phyloP scores from a whole-genome alignment of 768 basidiomycete genomes.

The Pulveroboletus sp. region DNA sequence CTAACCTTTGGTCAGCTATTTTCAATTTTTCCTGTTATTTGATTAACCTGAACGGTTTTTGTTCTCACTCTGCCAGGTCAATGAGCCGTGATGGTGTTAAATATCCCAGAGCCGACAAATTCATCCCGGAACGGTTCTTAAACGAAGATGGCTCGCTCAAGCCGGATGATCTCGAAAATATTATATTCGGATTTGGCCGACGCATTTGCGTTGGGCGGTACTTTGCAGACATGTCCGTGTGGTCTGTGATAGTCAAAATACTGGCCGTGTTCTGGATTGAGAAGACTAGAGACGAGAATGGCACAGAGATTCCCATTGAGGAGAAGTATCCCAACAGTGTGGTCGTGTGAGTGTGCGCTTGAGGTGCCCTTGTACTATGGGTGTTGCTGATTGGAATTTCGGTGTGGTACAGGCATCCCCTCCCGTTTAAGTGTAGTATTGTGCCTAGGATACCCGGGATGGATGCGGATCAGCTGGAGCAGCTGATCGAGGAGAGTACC shows the following conservation, averaged over 20 bases:
- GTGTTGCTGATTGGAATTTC: neutral
- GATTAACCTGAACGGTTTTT: neutral
- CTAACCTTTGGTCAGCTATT: conserved; percentile 18
- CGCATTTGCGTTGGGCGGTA: conserved; percentile 30
- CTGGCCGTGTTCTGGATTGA: conserved; percentile 17
- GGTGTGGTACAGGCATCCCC: conserved; percentile 6
- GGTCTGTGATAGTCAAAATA: conserved; percentile 20
- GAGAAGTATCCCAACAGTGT: conserved; percentile 9
- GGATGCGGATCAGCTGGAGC: conserved; percentile 8
- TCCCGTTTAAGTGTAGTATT: conserved; percentile 18
- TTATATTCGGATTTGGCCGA: conserved; percentile 28
- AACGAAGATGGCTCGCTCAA: conserved; percentile 22
- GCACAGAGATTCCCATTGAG: conserved; percentile 18
- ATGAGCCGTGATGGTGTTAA: conserved; percentile 26
- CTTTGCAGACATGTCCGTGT: conserved; percentile 24
- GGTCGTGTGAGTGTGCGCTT: conserved; percentile 9
- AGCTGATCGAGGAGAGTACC: conserved; percentile 12
- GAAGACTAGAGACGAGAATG: conserved; percentile 17
- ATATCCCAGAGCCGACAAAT: conserved; percentile 37
- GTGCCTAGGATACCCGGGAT: conserved; percentile 7
- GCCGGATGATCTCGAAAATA: conserved; percentile 2
- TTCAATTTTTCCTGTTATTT: neutral
- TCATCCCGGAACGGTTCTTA: conserved; percentile 42
- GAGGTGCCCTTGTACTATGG: neutral
- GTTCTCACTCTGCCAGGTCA: conserved; percentile 11